These are phyloP conservation scores for Paraconiothyrium sp. DNA, from an alignment of 2,329 filamentous ascomycete genomes.

Conservation along the genomic window DNA sequence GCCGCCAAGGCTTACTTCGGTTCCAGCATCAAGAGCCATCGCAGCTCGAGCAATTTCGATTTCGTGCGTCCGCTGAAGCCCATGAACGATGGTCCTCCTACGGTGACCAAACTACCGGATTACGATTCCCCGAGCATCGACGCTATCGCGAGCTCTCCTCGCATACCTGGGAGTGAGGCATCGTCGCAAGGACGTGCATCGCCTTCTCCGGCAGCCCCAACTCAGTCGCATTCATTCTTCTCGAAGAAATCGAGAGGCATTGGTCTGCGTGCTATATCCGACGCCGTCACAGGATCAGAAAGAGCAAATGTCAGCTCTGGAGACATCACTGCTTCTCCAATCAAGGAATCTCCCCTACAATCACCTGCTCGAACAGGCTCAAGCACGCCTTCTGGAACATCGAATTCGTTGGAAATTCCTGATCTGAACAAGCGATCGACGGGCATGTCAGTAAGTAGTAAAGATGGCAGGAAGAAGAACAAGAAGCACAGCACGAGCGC, in stretches of 20 bases:
- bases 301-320: constrained; percentile 59
- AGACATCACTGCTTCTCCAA: constrained; percentile 52
- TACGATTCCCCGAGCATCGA: constrained; percentile 57
- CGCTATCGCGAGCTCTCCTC: constrained; percentile 53
- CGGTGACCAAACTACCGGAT: constrained; percentile 67
- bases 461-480: constrained; percentile 60
- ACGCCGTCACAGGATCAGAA: constrained; percentile 67
- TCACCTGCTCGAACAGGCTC: constrained; percentile 82
- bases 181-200: constrained; percentile 59
- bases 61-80: constrained; percentile 52
- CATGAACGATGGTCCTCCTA: constrained; percentile 58
- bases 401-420: constrained; percentile 73
- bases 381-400: constrained; percentile 67
- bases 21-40: constrained; percentile 44
- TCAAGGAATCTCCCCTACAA: constrained; percentile 62
- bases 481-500: constrained; percentile 95
- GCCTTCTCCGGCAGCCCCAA: constrained; percentile 49
- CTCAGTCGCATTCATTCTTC: constrained; percentile 49
- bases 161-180: constrained; percentile 57
- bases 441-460: constrained; percentile 55
- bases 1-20: constrained; percentile 75
- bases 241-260: constrained; percentile 58
- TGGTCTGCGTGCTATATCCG: constrained; percentile 88
- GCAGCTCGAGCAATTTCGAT: constrained; percentile 60
- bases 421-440: constrained; percentile 53